Base-by-base conservation (phyloP, 192 early-diverging fungal species). In the Entomortierella lignicola region DNA sequence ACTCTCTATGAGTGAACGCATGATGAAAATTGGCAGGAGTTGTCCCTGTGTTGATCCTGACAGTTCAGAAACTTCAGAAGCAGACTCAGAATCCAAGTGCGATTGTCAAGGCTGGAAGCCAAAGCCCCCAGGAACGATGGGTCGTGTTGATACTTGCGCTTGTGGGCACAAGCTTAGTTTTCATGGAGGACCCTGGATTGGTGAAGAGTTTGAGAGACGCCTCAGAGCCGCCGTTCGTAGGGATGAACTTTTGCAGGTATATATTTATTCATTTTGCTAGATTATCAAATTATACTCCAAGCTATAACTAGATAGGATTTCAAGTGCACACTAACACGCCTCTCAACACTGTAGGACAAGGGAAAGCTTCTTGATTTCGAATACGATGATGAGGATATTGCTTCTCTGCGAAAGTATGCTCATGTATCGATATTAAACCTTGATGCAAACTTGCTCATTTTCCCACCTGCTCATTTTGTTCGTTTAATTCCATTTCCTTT, bases 31-130 rank as follows among this genome's bases (percentile, higher is more conserved):
- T 52, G 87, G 77, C 13, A 74, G 84, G 27, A 77, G 85, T 44
- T 73, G 84, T 42, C 72, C 85, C 0, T 89, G 87, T 41, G 80
- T 81, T 21, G 58, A n/a, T 1, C n/a, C 29, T 23, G 25, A 18
- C 7, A 44, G 34, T 31, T 20, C 32, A 21, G 17, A 20, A 48
- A 26, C 39, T 1, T 23, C 52, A 34, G 29, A 21, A n/a, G 23
- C n/a, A n/a, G n/a, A n/a, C n/a, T n/a, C n/a, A n/a, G n/a, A 25
- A 8, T 41, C 4, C 2, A 59, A 69, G 12, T 89, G 87, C 66
- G 39, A 60, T 34, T 89, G 87, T 65, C 71, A 80, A 63, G 83
- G 84, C 6, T 89, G 87, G 87, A 61, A 65, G 54, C 87, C 85
- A 55, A 84, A 74, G 25, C 67, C 61, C 15, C 63, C 67, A 15